Evolutionary conservation across 2,329 filamentous ascomycete species (phyloP), one percentile per base, ranked within the genome.

Genomic region (Coniosporium tulheliwenetii): DNA sequence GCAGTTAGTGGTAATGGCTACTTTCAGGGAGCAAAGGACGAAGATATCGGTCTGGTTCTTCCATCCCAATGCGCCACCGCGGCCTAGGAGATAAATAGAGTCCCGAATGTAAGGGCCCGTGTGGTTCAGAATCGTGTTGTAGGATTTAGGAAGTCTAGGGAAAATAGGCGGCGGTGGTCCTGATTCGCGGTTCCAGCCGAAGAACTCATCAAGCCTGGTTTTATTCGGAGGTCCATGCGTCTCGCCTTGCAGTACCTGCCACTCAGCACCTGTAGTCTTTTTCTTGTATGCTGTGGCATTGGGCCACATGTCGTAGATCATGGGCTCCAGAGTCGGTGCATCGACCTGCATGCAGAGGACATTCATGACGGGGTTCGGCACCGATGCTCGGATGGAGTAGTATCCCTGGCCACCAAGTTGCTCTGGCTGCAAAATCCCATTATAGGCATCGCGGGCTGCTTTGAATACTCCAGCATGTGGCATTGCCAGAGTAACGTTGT

Each of bases 401-500:
- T 79, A 72, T 9, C 81, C 83, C 8, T 83, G 67, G 0, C 80
- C 81, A 39, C 66, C 61, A 2, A 69, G 53, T 16, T 70, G 64
- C 5, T 68, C 64, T 0, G 84, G 83, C 49, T 89, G 83, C 8
- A 83, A 58, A 29, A 91, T 83, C 0, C 61, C 55, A 50, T 89
- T 89, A 8, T 60, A 54, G 0, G 66, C 58, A 47, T 79, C 65
- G 8, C 65, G 70, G 0, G 79, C 77, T 1, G 83, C 82, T 10
- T 65, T 58, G 30, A 81, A 75, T 0, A 91, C 68, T 0, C 79
- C 75, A 0, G 77, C 66, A 49, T 91, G 84, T 0, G 84, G 84
- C 70, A 87, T 79, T 0, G 81, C 81, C 47, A 87, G 66, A 0
- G 79, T 82, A 19, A 85, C 74, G 46, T 87, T 86, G 53, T 86